Conservation (phyloP, 2,329 filamentous ascomycete species). For the Gyromitra esculenta region DNA sequence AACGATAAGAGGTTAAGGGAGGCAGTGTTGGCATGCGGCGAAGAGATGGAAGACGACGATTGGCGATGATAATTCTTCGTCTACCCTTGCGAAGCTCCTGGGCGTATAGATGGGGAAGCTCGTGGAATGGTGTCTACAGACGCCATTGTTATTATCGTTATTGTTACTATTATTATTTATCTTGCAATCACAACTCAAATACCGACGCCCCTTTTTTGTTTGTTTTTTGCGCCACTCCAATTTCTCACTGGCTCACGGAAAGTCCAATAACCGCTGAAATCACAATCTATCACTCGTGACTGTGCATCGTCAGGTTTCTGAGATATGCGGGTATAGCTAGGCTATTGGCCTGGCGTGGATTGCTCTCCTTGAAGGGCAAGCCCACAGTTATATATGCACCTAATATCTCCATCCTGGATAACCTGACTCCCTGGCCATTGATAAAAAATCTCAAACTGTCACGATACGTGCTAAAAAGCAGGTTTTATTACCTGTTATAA, state of each 20-base stretch:
- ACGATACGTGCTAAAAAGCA: background rate
- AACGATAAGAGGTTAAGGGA: conserved; percentile 73
- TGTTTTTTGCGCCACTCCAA: conserved; percentile 7
- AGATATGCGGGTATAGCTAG: background rate
- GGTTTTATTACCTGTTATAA: no score
- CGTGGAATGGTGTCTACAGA: background rate
- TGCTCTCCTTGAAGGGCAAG: background rate
- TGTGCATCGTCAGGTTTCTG: background rate
- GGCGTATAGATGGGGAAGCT: background rate
- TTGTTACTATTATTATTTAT: conserved; percentile 1
- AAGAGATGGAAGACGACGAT: conserved; percentile 51
- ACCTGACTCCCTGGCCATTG: background rate
- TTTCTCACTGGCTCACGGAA: background rate
- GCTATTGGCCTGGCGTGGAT: background rate
- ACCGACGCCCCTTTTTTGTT: conserved; percentile 4
- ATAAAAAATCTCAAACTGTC: background rate
- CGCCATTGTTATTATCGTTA: background rate
- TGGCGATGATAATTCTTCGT: conserved; percentile 17
- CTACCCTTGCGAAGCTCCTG: background rate
- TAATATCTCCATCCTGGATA: background rate
- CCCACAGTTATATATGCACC: background rate
- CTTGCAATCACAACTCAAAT: conserved; percentile 10
- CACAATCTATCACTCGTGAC: conserved; percentile 39
- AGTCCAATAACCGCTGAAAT: background rate
- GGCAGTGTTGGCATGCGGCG: conserved; percentile 71